Base-by-base conservation (phyloP, 2,329 filamentous ascomycete species). In the Aspergillus novofumigatus region DNA sequence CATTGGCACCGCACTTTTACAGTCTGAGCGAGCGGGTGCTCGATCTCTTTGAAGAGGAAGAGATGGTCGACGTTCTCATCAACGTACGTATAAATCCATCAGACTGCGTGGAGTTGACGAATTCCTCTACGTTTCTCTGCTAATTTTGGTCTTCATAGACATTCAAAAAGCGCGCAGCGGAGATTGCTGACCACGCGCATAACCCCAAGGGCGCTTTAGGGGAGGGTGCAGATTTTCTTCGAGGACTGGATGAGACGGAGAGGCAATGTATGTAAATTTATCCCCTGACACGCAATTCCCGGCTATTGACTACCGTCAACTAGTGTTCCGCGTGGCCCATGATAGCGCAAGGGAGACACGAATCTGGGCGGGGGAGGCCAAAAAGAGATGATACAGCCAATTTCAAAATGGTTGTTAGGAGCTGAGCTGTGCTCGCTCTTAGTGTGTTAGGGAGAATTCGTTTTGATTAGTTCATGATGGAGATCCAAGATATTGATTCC, bases 161-260 rank as follows among this genome's bases (percentile, higher is more conserved):
- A 0, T 97, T 95, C 75, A 91, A 92, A 63, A 82, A 84, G 51
- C 82, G 94, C 50, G 90, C 92, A 0, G 83, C 85, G 1, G 91
- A 95, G 61, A 90, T 97, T 52, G 90, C 90, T 5, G 85, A 97
- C 69, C 91, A 96, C 71, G 93, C 92, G 2, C 86, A 92, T 64
- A 96, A 96, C 75, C 88, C 89, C 3, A 86, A 88, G 9, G 87
- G 88, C 14, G 87, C 87, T 10, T 75, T 84, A 44, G 82, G 83
- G 3, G 84, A 85, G 51, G 79, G 86, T 1, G 86, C 87, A 56
- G 92, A 97, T 64, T 97, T 97, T 66, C 78, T 97, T 66, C 82
- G 90, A 29, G 92, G 92, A 0, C 74, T 99, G 55, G 94, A 97
- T 68, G 92, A 97, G 77, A 92, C 86, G 74, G 94, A 99, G 78